These are phyloP conservation scores for Penicillium digitatum DNA, from an alignment of 2,329 filamentous ascomycete species.

Conservation along the genomic window DNA sequence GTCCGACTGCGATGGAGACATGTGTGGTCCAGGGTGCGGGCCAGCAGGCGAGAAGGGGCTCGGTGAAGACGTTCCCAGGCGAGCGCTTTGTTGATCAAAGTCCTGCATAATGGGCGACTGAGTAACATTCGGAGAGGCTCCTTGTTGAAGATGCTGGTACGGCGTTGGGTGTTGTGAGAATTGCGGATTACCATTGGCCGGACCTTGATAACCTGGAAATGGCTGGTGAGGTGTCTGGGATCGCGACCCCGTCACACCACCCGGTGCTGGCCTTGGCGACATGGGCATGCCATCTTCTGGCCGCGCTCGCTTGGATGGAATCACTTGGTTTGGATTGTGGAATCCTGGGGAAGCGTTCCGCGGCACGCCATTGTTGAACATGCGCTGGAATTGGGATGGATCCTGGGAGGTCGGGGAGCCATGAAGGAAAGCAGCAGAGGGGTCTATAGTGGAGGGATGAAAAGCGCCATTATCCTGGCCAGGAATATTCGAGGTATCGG, in stretches of 20 bases:
- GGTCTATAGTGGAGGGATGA: slow-evolving; percentile 45
- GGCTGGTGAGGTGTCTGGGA: slow-evolving; percentile 86
- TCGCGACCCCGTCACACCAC: slow-evolving; percentile 74
- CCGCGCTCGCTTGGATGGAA: slow-evolving; percentile 83
- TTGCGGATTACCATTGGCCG: slow-evolving; percentile 59
- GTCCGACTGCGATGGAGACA: slow-evolving; percentile 73
- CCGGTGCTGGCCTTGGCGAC: slow-evolving; percentile 72
- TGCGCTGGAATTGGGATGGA: slow-evolving; percentile 54
- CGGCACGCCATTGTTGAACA: slow-evolving; percentile 73
- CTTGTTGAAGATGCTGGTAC: slow-evolving; percentile 78
- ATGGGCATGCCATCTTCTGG: slow-evolving; percentile 81
- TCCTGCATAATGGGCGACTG: slow-evolving; percentile 89
- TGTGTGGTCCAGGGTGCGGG: slow-evolving; percentile 61
- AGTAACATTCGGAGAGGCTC: slow-evolving; percentile 76
- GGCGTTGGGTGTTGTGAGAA: slow-evolving; percentile 59
- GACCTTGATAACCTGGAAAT: slow-evolving; percentile 67
- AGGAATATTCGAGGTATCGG: slow-evolving; percentile 47
- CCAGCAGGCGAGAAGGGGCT: slow-evolving; percentile 80
- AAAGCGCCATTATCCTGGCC: slow-evolving; percentile 50
- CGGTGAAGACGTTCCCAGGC: slow-evolving; percentile 87
- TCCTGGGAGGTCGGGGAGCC: slow-evolving; percentile 47
- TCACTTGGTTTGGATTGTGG: slow-evolving; percentile 72
- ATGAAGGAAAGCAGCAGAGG: slow-evolving; percentile 48
- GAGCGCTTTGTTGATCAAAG: slow-evolving; percentile 61
- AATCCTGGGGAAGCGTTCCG: slow-evolving; percentile 79